phyloP scores from a whole-genome alignment of 1,284 basidiomycete genomes.

The Phellinidium pouzarii region DNA sequence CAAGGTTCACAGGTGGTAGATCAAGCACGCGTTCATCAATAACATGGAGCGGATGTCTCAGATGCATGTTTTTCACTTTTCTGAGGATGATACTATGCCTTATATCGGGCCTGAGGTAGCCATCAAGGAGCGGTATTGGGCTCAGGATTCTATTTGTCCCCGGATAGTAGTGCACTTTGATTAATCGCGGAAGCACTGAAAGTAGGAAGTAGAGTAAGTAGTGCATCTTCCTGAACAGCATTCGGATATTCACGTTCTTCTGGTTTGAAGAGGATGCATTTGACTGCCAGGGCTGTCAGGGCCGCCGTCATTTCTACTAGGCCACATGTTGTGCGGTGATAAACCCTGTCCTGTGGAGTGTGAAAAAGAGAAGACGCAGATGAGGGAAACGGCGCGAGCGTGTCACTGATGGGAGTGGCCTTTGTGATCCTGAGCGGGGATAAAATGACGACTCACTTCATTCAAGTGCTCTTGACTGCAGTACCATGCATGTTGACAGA shows the following conservation, averaged over 20 bases:
- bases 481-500: slow-evolving; percentile 72
- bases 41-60: slow-evolving; percentile 71
- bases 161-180: slow-evolving; percentile 60
- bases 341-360: slow-evolving; percentile 64
- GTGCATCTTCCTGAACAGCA: slow-evolving; percentile 12
- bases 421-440: slow-evolving; percentile 10
- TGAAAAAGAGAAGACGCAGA: no score
- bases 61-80: slow-evolving; percentile 70
- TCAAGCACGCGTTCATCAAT: slow-evolving; percentile 63
- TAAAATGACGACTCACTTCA: slow-evolving; percentile 37
- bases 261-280: slow-evolving; percentile 65
- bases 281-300: slow-evolving; percentile 55
- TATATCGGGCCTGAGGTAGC: slow-evolving; percentile 56
- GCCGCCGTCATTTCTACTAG: slow-evolving; percentile 57
- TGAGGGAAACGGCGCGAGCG: slow-evolving; percentile 18
- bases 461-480: slow-evolving; percentile 68
- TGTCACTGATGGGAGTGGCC: neutral
- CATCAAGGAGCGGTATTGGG: slow-evolving; percentile 56
- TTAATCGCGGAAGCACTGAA: slow-evolving; percentile 62
- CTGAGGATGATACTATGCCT: slow-evolving; percentile 55
- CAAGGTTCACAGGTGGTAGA: slow-evolving; percentile 59
- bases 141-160: slow-evolving; percentile 61
- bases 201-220: slow-evolving; percentile 14
- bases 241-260: slow-evolving; percentile 53
- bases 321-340: slow-evolving; percentile 66